A percentile compares a stretch with the other conserved stretches of the same genome.
phyloP scores from a whole-genome alignment of 352 stramenopile species.

The Plasmopara viticola region DNA sequence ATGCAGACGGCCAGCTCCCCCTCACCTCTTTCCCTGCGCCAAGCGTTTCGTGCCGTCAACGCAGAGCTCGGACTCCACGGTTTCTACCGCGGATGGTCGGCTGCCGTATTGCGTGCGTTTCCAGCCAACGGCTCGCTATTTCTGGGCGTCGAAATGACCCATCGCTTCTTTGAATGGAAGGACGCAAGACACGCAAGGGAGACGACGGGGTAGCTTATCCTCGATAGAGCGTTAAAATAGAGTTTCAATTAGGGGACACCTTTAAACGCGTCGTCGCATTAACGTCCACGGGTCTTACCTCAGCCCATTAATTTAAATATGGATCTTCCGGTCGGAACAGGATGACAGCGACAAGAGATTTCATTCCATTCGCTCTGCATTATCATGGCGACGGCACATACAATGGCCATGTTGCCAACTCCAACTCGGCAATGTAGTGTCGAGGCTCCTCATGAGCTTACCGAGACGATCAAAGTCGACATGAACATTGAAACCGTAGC shows the following conservation, averaged over 20 bases:
- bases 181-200: conserved; percentile 14
- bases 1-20: conserved; percentile 57
- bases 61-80: conserved; percentile 58
- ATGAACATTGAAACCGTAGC: not conserved
- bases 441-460: conserved; percentile 16
- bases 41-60: conserved; percentile 51
- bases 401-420: conserved; percentile 5
- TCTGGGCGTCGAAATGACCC: conserved; percentile 84
- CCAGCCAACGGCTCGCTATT: conserved; percentile 86
- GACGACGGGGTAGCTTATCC: no score
- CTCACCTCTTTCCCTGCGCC: conserved; percentile 31
- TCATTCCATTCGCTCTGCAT: conserved; percentile 1
- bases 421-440: conserved; percentile 10
- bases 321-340: not conserved
- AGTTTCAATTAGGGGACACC: conserved; percentile 7
- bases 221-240: conserved; percentile 15
- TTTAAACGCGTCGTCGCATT: conserved; percentile 6
- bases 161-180: conserved; percentile 65
- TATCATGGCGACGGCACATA: conserved; percentile 11
- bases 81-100: conserved; percentile 85
- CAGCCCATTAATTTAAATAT: conserved; percentile 9
- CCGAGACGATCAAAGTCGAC: conserved; percentile 2
- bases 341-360: conserved; percentile 4
- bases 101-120: conserved; percentile 80
- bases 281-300: conserved; percentile 22